A percentile compares a stretch with the other conserved stretches of the same genome.
These are phyloP conservation scores for Cenchrus purpureus DNA, from an alignment of 176 grass and related monocot species.

Conservation along the genomic window DNA sequence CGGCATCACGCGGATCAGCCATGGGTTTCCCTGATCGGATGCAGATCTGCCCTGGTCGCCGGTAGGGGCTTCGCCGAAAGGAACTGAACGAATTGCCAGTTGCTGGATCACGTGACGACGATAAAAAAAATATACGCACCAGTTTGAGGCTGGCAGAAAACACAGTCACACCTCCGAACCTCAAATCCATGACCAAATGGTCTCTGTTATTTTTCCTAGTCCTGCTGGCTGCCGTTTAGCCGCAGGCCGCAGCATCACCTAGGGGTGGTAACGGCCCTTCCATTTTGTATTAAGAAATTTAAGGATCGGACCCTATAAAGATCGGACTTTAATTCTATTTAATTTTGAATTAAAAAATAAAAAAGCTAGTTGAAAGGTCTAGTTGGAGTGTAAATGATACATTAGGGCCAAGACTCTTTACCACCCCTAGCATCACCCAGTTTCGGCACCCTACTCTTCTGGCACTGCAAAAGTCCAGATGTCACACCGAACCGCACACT, in stretches of 20 bases:
- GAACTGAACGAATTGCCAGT: background rate
- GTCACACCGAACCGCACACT: background rate
- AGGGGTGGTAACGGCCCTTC: too few relatives aligned
- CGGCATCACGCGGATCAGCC: background rate
- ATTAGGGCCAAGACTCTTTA: too few relatives aligned
- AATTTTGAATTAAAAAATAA: too few relatives aligned
- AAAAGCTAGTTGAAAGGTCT: too few relatives aligned
- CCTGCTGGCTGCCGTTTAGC: background rate
- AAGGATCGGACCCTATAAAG: too few relatives aligned
- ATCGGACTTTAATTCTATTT: too few relatives aligned
- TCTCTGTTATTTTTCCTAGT: background rate
- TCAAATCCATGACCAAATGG: background rate
- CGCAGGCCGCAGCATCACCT: background rate
- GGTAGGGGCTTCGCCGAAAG: background rate
- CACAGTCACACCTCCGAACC: background rate
- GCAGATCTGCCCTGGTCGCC: background rate
- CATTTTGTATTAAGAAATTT: too few relatives aligned
- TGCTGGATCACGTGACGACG: background rate
- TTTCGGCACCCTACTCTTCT: too few relatives aligned
- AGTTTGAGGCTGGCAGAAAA: background rate
- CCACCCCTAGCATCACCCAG: too few relatives aligned
- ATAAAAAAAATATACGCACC: background rate
- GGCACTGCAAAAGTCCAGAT: too few relatives aligned
- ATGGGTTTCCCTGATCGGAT: background rate
- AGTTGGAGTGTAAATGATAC: too few relatives aligned